A percentile compares a stretch with the other conserved stretches of the same genome.
Conservation (phyloP, 371 early-diverging fungal species). For the Phascolomyces articulosus region DNA sequence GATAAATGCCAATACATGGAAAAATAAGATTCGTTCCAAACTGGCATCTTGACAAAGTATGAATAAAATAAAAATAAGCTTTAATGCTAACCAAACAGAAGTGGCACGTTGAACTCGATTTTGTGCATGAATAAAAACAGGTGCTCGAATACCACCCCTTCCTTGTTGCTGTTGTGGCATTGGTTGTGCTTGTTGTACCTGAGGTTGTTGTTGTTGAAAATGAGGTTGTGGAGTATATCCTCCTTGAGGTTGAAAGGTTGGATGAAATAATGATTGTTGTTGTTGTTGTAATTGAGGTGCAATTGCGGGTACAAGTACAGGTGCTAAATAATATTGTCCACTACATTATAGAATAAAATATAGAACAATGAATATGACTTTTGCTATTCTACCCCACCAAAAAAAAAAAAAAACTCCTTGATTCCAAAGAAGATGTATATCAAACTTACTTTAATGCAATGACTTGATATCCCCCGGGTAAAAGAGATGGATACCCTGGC, state of each 20-base stretch:
- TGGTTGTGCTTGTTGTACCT: background rate
- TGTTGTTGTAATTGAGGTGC: constrained; percentile 6
- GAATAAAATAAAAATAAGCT: constrained; percentile 38
- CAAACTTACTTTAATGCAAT: constrained; percentile 42
- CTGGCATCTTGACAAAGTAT: constrained; percentile 49
- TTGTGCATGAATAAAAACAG: constrained; percentile 9
- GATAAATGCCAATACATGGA: constrained; percentile 37
- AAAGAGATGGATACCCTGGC: constrained; percentile 21
- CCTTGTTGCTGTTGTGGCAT: constrained; percentile 9
- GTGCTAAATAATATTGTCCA: constrained; percentile 48
- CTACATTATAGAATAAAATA: constrained; percentile 12
- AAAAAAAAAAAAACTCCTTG: too few relatives aligned
- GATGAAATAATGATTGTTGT: background rate
- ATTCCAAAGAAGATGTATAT: background rate
- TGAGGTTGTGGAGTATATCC: background rate
- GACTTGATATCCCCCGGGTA: constrained; percentile 49
- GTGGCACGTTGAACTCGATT: constrained; percentile 26
- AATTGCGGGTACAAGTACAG: constrained; percentile 29
- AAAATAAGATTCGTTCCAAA: constrained; percentile 38
- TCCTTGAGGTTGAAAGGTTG: background rate
- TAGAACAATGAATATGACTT: too few relatives aligned
- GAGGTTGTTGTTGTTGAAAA: background rate
- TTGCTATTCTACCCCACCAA: too few relatives aligned
- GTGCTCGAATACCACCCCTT: background rate
- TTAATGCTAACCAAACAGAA: constrained; percentile 44